Base-by-base conservation (phyloP, 192 early-diverging fungal genomes). In the Backusella morwellensis region DNA sequence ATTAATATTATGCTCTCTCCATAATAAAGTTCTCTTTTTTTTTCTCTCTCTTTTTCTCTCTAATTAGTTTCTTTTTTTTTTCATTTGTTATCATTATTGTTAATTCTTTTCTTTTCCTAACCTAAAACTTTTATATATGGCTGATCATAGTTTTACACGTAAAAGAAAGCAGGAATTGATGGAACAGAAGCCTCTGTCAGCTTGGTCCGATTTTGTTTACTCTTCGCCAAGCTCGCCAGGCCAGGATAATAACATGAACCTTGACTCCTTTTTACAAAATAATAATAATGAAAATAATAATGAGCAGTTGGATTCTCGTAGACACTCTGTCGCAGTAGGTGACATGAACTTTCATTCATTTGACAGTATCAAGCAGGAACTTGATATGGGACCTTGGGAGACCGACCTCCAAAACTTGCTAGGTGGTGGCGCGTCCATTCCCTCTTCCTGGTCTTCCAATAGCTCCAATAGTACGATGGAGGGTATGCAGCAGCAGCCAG, bases 291-390 rank as follows among this genome's bases (percentile, higher is more conserved):
- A 42, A 26, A 47, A 54, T 35, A 29, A 38, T 40, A 34, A 75
- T 66, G 74, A 9, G 32, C 52, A 72, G 21, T n/a, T 52, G 26
- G 38, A 69, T 35, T 75, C 66, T 32, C 70, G 79, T 7, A 54
- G 79, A 15, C 79, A 80, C 50, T 80, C 79, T 4, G 44, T 80
- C 7, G 68, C 75, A 50, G 79, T 80, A 35, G 75, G 75, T 32
- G 79, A 77, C 41, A 32, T 77, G 69, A 41, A 76, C 4, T 73
- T 73, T 40, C 67, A 68, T 38, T 69, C 70, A 11, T 66, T 34
- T 8, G 26, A 74, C 6, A 35, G 15, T 70, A 41, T 68, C 19
- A 68, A 63, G 41, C 23, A 63, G n/a, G 66, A 63, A 36, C 38
- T 34, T 67, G 74, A 50, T 63, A 63, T 29, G 59, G 17, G 21